phyloP scores from a whole-genome alignment of 768 basidiomycete species.

The Lactarius evosmus region DNA sequence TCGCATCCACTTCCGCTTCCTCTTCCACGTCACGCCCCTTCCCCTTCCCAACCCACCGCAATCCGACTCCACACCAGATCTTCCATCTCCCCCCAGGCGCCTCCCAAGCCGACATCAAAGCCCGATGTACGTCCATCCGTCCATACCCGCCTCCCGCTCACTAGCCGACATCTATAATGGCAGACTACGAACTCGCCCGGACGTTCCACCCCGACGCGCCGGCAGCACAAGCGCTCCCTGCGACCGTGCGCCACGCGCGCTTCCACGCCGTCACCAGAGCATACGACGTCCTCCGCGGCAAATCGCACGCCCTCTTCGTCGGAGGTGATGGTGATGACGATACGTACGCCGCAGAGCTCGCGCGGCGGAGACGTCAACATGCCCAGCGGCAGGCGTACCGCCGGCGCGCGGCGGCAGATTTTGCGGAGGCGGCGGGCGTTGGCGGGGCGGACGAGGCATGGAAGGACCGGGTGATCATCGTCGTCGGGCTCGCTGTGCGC shows the following conservation, averaged over 20 bases:
- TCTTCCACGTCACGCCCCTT: conserved; percentile 33
- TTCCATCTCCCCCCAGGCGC: conserved; percentile 61
- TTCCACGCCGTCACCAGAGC: conserved; percentile 66
- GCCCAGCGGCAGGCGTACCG: conserved; percentile 38
- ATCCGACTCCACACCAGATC: conserved; percentile 67
- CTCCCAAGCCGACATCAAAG: conserved; percentile 59
- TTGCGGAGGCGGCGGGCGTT: conserved; percentile 21
- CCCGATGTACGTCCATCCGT: conserved; percentile 52
- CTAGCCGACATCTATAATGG: not conserved
- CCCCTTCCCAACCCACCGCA: conserved; percentile 51
- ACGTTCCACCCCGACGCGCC: conserved; percentile 68
- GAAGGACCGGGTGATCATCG: conserved; percentile 50
- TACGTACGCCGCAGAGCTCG: conserved; percentile 50
- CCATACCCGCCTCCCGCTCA: not conserved
- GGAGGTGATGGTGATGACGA: conserved; percentile 34
- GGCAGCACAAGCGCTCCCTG: conserved; percentile 40
- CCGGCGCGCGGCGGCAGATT: conserved; percentile 25
- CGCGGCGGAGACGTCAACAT: conserved; percentile 42
- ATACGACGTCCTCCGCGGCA: conserved; percentile 55
- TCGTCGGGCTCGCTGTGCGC: conserved; percentile 49
- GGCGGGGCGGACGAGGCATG: conserved; percentile 42
- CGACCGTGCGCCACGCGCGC: conserved; percentile 49
- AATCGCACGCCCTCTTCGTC: conserved; percentile 23
- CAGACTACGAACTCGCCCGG: conserved; percentile 74
- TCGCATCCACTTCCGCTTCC: conserved; percentile 11